Evolutionary conservation across 495 filamentous ascomycete genomes (phyloP), one percentile per base, ranked within the genome.

Genomic region (Copromyces sp.): DNA sequence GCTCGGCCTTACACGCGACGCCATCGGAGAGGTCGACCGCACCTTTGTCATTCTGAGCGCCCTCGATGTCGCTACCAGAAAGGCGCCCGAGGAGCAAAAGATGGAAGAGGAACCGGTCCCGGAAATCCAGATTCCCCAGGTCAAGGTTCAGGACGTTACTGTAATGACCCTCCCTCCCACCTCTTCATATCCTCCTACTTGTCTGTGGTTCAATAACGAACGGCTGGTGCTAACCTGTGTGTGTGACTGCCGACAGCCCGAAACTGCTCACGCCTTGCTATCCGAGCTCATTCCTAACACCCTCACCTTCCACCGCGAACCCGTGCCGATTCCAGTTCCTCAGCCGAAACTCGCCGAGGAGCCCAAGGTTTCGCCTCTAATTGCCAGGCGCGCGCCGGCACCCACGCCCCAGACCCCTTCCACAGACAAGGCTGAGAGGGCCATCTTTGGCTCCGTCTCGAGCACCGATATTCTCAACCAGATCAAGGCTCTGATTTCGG

Each of bases 221-320:
- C 24, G 53, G 24, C 29, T 17, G 24, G 53, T 32, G 69, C 75
- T 72, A 71, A 61, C 35, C 70, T 39, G 69, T 20, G 14, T 53
- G 14, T 20, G 14, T 53, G 17, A 16, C 68, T 73, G 93, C 91
- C 90, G 93, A 75, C 71, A 80, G 78, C 74, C 78, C 69, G 77
- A 76, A n/a, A 74, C 69, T 74, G 94, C 92, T 41, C 94, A 94
- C 79, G 95, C 93, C 16, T 91, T 97, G 78, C 94, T 98, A 78
- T 88, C 94, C 4, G 93, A 93, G 0, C 89, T 97, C 53, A 94
- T 97, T 76, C 95, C 95, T 7, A 90, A 91, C 17, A 89, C 97
- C 12, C 88, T 97, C 76, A 88, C 92, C 76, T 98, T 97, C 86
- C 96, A 97, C 85, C 91, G 93, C 79, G 87, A 89, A 65, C 77